These are phyloP conservation scores for Sphaerosporella brunnea DNA, from an alignment of 495 filamentous ascomycete species.

Conservation along the genomic window DNA sequence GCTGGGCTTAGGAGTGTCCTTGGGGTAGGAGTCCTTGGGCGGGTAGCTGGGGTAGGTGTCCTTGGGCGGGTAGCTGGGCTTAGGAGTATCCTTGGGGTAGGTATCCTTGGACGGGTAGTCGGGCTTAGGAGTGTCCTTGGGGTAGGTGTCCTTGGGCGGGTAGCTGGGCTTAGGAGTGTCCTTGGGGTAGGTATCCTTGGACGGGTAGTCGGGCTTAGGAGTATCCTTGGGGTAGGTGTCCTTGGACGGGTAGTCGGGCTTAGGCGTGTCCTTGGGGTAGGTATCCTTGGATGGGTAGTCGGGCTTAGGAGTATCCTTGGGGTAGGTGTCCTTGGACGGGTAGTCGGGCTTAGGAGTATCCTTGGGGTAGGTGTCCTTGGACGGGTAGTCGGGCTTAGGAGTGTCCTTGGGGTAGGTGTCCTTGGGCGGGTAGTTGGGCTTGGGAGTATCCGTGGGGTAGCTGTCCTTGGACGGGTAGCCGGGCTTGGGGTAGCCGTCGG, in stretches of 20 bases:
- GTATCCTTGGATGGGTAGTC: background rate
- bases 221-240: background rate
- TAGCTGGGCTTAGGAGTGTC: background rate
- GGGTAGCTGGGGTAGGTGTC: background rate
- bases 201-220: background rate
- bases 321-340: background rate
- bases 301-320: background rate
- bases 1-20: background rate
- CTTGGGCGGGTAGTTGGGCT: slow-evolving; percentile 2
- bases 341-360: background rate
- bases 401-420: background rate
- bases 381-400: background rate
- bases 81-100: background rate
- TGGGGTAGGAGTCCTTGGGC: background rate
- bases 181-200: background rate
- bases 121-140: background rate
- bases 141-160: background rate
- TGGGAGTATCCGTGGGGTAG: background rate
- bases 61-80: slow-evolving; percentile 1
- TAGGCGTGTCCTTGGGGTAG: background rate
- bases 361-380: background rate
- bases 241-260: background rate
- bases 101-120: background rate
- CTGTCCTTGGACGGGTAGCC: background rate
- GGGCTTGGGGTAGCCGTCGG: background rate